Evolutionary conservation across 164 flowering plant species (phyloP), one percentile per base, ranked within the genome.

Genomic region (Malania oleifera): DNA sequence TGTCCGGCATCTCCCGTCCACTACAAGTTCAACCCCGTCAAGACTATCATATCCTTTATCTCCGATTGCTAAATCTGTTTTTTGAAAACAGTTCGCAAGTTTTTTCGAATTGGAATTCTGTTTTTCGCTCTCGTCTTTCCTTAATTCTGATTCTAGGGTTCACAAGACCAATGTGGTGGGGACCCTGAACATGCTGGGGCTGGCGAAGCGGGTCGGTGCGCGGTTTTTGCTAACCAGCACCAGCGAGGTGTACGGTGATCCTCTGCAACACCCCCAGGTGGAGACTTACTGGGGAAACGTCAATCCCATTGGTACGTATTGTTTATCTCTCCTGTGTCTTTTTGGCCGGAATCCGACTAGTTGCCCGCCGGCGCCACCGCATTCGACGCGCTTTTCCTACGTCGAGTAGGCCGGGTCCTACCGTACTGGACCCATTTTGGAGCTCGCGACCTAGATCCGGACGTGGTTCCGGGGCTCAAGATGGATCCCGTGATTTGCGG

Each of bases 221-320:
- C 56, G 95, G 56, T 92, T 92, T 52, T 56, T 92, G 75, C 83
- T 92, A n/a, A 87, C 98, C 40, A 92, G 98, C 73, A 92, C 98
- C 70, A 87, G 96, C 47, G 98, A 92, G 76, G 98, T 92, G 25
- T 92, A 92, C 63, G 98, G 98, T 12, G 98, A 92, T 73, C 98
- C 98, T 26, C 77, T 92, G 55, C 90, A 92, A 45, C 98, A 92
- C 54, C 98, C 98, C 0, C 98, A 92, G 64, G 82, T 74, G 11
- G 98, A 92, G 57, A 85, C 96, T 8, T 92, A 92, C 79, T 92
- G 98, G 98, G 98, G 98, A 59, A 92, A 92, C 70, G 98, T 92
- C 37, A 92, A 92, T 64, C 98, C 98, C 57, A 92, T 92, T 46
- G 98, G 98, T 89, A 6, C 22, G 71, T 59, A 19, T 8, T 5